Base-by-base conservation (phyloP, 495 filamentous ascomycete genomes). In the Lophiostoma macrostomum region DNA sequence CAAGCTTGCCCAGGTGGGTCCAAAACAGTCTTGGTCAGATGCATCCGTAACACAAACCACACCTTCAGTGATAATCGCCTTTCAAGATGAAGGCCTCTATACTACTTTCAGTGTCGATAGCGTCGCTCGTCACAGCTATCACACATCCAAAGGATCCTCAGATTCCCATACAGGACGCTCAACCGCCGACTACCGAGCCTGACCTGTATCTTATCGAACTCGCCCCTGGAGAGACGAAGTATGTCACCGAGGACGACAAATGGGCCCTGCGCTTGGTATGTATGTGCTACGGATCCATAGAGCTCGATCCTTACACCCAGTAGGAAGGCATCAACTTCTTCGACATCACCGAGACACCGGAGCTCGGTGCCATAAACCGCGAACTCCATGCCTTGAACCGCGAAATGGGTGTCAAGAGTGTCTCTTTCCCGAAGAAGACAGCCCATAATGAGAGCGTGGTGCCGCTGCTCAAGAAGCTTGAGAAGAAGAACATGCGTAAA, bases 171-270 rank as follows among this genome's bases (percentile, higher is more conserved):
- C 53, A 62, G 27, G 53, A 62, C 13, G 37, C 30, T 23, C 24
- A 46, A 10, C 58, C 48, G 1, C 46, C 45, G 29, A 29, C 40
- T 27, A 28, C 39, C 8, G 54, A 58, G 36, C 32, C 25, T 18
- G 78, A 85, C 43, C 76, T 76, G 60, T 95, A 78, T 63, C 77
- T 93, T 28, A 85, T 98, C 53, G 91, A 98, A 74, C 71, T 95
- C n/a, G 74, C 80, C 13, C 91, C 90, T n/a, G 89, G 87, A 51
- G 78, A 88, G 58, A 90, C 81, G 19, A 70, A 74, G 71, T 94
- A 87, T 86, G 83, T 96, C 20, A 91, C 87, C 0, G 91, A 98
- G 61, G 89, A 95, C 24, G 83, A 95, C 72, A 98, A 98, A 72
- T 96, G 94, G 87, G 81, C 79, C 58, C 73, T 97, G 53, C 83